Evolutionary conservation across 176 grass and related monocot genomes (phyloP), one percentile per base, ranked within the genome.

Genomic region (Juncus inflexus): DNA sequence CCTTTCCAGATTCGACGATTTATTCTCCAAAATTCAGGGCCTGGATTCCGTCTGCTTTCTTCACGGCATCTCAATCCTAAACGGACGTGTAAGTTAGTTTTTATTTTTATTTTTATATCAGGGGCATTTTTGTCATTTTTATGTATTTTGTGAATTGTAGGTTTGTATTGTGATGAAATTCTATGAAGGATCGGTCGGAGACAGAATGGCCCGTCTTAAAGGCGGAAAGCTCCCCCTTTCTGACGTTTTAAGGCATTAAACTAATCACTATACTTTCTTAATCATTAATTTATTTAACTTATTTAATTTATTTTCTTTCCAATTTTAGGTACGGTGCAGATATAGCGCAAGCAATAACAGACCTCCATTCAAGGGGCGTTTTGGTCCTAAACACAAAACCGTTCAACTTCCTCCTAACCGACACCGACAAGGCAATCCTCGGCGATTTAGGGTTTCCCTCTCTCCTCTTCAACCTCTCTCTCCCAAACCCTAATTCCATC

Each of bases 121-220:
- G 12, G 62, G 12, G 53, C 42, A 45, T 45, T 45, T 45, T 45
- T 7, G 42, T 45, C 3, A 45, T 4, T 45, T 7, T 45, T 45
- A n/a, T 45, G 42, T 45, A 45, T 35, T 55, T 42, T 7, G 13
- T 3, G 9, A 52, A 37, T 87, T 86, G 62, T 79, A 99, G 94
- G 74, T 99, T 56, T 92, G 88, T 57, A 84, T 99, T 58, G 84
- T 79, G 0, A 99, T 99, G 88, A 99, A 89, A 77, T 99, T 89
- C 77, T 92, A 99, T 11, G 94, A 99, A 66, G 94, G 94, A 69
- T 99, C 85, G n/a, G 3, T 99, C 2, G 94, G 94, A 40, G 88
- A 99, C 62, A 92, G 82, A 79, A 84, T 90, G 94, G 80, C 94
- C 65, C 68, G 68, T 60, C 83, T 82, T 83, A 92, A 92, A 90